Conservation (phyloP, 2,329 filamentous ascomycete species). For the Dactylellina cionopaga region DNA sequence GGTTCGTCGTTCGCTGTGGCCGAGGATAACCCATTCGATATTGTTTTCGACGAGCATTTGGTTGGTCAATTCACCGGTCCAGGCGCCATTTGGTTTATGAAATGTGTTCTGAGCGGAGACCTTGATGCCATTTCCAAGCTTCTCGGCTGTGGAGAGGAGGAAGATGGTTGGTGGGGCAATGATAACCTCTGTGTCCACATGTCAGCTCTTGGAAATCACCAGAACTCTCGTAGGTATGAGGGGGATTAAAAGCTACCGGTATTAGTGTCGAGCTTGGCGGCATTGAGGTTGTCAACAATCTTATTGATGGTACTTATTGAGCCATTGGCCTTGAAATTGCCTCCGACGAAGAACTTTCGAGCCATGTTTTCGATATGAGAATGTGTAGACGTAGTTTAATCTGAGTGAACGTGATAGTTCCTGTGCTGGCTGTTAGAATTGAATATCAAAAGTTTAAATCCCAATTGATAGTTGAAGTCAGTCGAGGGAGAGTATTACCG, state of each 20-base stretch:
- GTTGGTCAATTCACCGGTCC: conserved; percentile 95
- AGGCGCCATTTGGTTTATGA: conserved; percentile 95
- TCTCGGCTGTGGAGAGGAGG: conserved; percentile 80
- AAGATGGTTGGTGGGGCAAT: conserved; percentile 91
- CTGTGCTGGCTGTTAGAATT: not conserved
- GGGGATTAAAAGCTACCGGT: conserved; percentile 68
- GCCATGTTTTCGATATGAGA: conserved; percentile 32
- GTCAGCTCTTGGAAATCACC: conserved; percentile 51
- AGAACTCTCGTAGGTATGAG: conserved; percentile 5
- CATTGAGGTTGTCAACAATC: conserved; percentile 89
- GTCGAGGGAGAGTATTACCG: not conserved
- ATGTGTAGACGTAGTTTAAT: not conserved
- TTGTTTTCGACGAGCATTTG: conserved; percentile 87
- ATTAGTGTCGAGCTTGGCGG: conserved; percentile 79
- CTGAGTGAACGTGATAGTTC: conserved; percentile 11
- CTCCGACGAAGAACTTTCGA: conserved; percentile 95
- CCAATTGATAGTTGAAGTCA: no score
- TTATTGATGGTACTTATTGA: conserved; percentile 86
- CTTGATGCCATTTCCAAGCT: conserved; percentile 67
- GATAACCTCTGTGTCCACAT: conserved; percentile 79
- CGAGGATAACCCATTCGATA: conserved; percentile 89
- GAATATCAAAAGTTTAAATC: no score
- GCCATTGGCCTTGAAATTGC: conserved; percentile 99
- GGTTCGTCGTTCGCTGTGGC: conserved; percentile 93
- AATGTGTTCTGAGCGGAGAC: conserved; percentile 97